A percentile compares a stretch with the other conserved stretches of the same genome.
Conservation (phyloP, 768 basidiomycete species). For the Glaciozyma antarctica region DNA sequence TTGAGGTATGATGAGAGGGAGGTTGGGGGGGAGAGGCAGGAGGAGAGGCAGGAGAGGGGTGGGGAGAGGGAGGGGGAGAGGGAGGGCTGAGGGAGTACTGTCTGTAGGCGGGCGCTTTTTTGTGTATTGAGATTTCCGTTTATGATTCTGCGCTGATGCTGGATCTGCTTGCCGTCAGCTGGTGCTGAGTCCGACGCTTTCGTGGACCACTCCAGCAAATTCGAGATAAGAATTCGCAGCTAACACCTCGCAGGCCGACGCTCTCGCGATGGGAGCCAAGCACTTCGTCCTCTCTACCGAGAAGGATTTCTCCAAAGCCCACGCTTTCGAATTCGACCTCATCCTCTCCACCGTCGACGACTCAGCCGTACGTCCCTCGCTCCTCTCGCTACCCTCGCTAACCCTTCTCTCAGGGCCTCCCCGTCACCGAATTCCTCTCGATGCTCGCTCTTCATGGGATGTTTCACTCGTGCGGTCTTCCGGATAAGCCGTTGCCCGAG, state of each 20-base stretch:
- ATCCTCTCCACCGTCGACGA: slow-evolving; percentile 38
- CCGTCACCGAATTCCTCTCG: slow-evolving; percentile 49
- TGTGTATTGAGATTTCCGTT: no score
- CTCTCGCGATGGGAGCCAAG: slow-evolving; percentile 51
- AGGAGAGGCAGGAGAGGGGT: no score
- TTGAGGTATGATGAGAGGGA: no score
- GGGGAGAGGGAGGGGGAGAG: no score
- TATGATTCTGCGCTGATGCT: no score
- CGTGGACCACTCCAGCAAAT: no score
- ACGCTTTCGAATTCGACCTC: slow-evolving; percentile 36
- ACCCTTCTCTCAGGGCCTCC: slow-evolving; percentile 35
- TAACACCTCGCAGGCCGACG: slow-evolving; percentile 44
- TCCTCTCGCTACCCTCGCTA: not conserved
- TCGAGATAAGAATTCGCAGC: no score
- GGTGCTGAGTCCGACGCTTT: no score
- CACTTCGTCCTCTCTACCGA: slow-evolving; percentile 46
- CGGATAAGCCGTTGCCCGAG: slow-evolving; percentile 23
- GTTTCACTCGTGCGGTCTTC: slow-evolving; percentile 46
- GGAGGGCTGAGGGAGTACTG: no score
- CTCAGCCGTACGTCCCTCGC: not conserved
- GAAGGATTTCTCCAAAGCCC: slow-evolving; percentile 23
- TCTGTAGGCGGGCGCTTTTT: no score
- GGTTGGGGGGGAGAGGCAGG: no score
- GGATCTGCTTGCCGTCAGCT: no score
- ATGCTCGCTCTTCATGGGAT: slow-evolving; percentile 49